These are phyloP conservation scores for Euphorbia pulcherrima DNA, from an alignment of 345 rosid species.

Conservation along the genomic window DNA sequence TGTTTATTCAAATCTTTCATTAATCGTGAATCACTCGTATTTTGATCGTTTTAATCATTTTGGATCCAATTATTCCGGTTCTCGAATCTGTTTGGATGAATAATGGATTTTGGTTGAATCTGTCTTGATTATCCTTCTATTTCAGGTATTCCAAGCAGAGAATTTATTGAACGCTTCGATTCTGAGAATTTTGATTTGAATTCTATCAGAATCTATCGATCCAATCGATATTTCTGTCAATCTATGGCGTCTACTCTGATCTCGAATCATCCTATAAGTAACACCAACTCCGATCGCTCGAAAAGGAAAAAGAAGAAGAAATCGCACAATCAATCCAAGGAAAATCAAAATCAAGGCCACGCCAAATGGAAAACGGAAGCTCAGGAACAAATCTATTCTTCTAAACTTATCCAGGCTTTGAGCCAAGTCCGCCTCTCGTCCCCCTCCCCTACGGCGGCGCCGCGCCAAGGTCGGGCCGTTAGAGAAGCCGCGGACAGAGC, in stretches of 20 bases:
- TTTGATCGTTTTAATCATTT: conserved; percentile 1
- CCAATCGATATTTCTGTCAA: background rate
- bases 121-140: background rate
- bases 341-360: conserved; percentile 28
- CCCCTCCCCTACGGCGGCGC: conserved; percentile 42
- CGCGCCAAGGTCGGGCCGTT: conserved; percentile 59
- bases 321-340: conserved; percentile 21
- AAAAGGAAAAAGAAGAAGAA: conserved; percentile 69
- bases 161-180: background rate
- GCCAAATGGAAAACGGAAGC: conserved; percentile 74
- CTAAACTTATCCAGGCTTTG: conserved; percentile 68
- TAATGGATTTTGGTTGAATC: conserved; percentile 12
- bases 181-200: background rate
- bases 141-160: background rate
- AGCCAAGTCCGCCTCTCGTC: conserved; percentile 39
- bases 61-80: background rate
- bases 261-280: conserved; percentile 36
- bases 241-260: conserved; percentile 29
- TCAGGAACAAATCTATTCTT: conserved; percentile 76
- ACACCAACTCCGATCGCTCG: conserved; percentile 40
- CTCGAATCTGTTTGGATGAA: background rate
- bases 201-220: conserved; percentile 10
- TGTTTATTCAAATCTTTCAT: background rate
- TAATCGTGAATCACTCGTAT: conserved; percentile 3
- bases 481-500: conserved; percentile 81